Percentiles rank a stretch among this genome's conserved stretches.
phyloP scores from a whole-genome alignment of 805 yeast species.

The Yamadazyma insecticola region DNA sequence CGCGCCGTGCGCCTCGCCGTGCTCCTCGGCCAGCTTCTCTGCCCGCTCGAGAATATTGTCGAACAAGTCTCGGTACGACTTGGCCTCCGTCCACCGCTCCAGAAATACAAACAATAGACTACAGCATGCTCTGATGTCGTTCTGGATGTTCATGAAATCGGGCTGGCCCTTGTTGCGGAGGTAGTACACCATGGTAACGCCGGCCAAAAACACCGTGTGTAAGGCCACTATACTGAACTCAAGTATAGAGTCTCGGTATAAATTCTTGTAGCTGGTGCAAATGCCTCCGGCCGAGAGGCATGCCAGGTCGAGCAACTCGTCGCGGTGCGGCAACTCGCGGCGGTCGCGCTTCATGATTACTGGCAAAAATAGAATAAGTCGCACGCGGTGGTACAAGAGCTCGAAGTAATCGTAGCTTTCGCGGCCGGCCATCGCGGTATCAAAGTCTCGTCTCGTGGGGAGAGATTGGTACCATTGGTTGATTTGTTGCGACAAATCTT shows the following conservation, averaged over 20 bases:
- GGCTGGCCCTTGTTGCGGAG: slow-evolving; percentile 6
- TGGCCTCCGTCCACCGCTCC: slow-evolving; percentile 12
- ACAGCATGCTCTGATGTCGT: slow-evolving; percentile 10
- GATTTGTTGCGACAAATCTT: slow-evolving; percentile 5
- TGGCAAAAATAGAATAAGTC: slow-evolving; percentile 8
- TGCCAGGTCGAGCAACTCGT: slow-evolving; percentile 8
- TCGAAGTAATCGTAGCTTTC: slow-evolving; percentile 11
- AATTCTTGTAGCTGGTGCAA: slow-evolving; percentile 8
- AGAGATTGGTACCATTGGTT: slow-evolving; percentile 6
- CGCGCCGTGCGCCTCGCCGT: too few species aligned
- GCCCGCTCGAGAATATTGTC: slow-evolving; percentile 7
- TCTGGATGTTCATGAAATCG: slow-evolving; percentile 6
- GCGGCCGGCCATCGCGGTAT: slow-evolving; percentile 6
- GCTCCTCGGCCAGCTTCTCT: too few species aligned
- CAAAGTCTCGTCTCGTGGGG: slow-evolving; percentile 8
- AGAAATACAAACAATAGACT: slow-evolving; percentile 9
- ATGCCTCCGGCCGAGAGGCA: slow-evolving; percentile 10
- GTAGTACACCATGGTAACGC: slow-evolving; percentile 9
- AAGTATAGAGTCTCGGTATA: slow-evolving; percentile 8
- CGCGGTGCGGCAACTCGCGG: slow-evolving; percentile 1
- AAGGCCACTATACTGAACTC: slow-evolving; percentile 12
- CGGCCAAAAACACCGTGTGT: slow-evolving; percentile 12
- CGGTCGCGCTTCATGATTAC: slow-evolving; percentile 5
- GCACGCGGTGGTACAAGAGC: slow-evolving; percentile 10
- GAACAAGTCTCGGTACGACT: slow-evolving; percentile 9